Conservation (phyloP, 768 basidiomycete species). For the Rhizopogon vinicolor region DNA sequence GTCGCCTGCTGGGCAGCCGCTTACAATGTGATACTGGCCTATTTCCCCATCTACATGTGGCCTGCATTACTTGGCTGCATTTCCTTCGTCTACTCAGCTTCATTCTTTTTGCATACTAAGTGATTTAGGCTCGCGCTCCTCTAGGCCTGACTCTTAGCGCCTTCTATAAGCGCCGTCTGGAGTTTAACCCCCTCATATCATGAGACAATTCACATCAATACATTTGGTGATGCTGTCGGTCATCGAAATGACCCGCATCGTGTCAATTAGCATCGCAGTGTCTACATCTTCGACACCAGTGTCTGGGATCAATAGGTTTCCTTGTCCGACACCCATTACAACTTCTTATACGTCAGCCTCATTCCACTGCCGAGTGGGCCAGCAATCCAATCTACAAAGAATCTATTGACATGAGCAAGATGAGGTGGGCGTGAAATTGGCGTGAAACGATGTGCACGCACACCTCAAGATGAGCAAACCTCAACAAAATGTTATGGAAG, state of each 20-base stretch:
- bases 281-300: slow-evolving; percentile 31
- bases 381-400: slow-evolving; percentile 15
- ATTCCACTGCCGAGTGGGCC: slow-evolving; percentile 43
- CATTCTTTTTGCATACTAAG: neutral
- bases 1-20: slow-evolving; percentile 50
- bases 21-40: slow-evolving; percentile 42
- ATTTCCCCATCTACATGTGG: slow-evolving; percentile 36
- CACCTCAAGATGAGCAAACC: too few species aligned
- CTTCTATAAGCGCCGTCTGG: slow-evolving; percentile 30
- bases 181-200: slow-evolving; percentile 36
- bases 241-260: slow-evolving; percentile 41
- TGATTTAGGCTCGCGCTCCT: neutral
- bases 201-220: slow-evolving; percentile 28
- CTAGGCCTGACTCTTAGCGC: slow-evolving; percentile 27
- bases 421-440: too few species aligned
- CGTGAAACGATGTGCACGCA: too few species aligned
- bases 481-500: too few species aligned
- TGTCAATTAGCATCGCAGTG: slow-evolving; percentile 36
- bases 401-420: slow-evolving; percentile 31
- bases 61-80: slow-evolving; percentile 38
- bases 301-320: slow-evolving; percentile 40
- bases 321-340: slow-evolving; percentile 47
- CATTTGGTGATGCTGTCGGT: slow-evolving; percentile 53
- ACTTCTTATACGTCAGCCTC: slow-evolving; percentile 41
- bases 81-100: slow-evolving; percentile 31